Evolutionary conservation across 805 yeast genomes (phyloP).

Genomic region (Hermanozyma aechmeae): DNA sequence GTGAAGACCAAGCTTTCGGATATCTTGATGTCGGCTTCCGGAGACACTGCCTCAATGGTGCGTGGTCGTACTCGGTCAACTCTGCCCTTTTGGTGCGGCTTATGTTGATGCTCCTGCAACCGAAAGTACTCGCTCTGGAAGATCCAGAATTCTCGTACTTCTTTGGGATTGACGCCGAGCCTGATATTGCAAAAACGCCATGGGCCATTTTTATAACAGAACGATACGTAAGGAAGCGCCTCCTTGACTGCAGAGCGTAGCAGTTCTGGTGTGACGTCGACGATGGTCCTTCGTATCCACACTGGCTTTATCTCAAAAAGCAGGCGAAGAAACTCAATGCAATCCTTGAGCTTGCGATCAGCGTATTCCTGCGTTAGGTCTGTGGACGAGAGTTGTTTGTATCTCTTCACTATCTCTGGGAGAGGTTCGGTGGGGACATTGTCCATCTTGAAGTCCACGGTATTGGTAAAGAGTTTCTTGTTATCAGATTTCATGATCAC

Average conservation of each 20-base stretch:
- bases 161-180: constrained; percentile 71
- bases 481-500: constrained; percentile 37
- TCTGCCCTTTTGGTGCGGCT: neutral
- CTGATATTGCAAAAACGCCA: constrained; percentile 83
- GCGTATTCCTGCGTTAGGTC: constrained; percentile 29
- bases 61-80: constrained; percentile 16
- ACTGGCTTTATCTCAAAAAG: constrained; percentile 68
- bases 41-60: constrained; percentile 10
- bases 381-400: constrained; percentile 17
- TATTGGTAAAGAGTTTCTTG: constrained; percentile 44
- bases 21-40: constrained; percentile 11
- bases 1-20: constrained; percentile 48
- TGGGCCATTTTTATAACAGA: constrained; percentile 80
- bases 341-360: constrained; percentile 26
- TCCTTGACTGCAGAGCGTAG: constrained; percentile 44
- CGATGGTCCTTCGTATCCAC: constrained; percentile 74
- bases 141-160: constrained; percentile 41
- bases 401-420: constrained; percentile 31
- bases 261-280: constrained; percentile 41
- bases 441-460: constrained; percentile 38
- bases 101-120: constrained; percentile 21
- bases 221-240: constrained; percentile 81
- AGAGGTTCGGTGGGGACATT: constrained; percentile 42
- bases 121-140: constrained; percentile 87
- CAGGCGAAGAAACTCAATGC: constrained; percentile 32